Base-by-base conservation (phyloP, 768 basidiomycete genomes). In the Chiua virens region DNA sequence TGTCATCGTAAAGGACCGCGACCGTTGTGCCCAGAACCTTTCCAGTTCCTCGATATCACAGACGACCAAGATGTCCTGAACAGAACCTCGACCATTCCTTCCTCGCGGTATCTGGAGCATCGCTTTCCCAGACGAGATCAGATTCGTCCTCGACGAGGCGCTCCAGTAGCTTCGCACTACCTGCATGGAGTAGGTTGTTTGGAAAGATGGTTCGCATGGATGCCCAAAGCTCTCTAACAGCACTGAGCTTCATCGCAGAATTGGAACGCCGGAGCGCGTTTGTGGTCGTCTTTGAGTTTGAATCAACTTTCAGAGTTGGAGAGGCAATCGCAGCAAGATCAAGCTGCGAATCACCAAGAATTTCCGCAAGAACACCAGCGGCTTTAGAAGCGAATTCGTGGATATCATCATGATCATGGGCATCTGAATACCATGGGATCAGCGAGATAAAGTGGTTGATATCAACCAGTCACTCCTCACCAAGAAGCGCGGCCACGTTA, bases 71-170 rank as follows among this genome's bases (percentile, higher is more conserved):
- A 78, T 73, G 45, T 86, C n/a, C 83, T 10, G 81, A 75, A 51
- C 82, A 85, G 0, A 90, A 63, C 15, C 61, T 68, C 3, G 81
- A 77, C 89, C 89, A 91, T 35, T 78, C 72, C 17, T 64, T 67
- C 42, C 78, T 74, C 11, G 82, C 76, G 27, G 74, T 68, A 34
- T 78, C 72, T 3, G 71, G 68, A 17, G 69, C 61, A 36, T 76
- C 75, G 18, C 75, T 71, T 43, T 75, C 73, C 52, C 66, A 69
- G 27, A 78, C 65, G 11, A 83, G 71, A 27, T 73, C 71, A 15
- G 70, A 64, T 48, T 81, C 80, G 36, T 73, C 73, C 47, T 75
- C 66, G 58, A 81, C 64, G 20, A 91, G 71, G 57, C 71, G 75
- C 8, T 58, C 67, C 7, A 86, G 66, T 3, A 91, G 58, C 25